Evolutionary conservation across 257 asterid species (phyloP).

Genomic region (Fraxinus anomala): DNA sequence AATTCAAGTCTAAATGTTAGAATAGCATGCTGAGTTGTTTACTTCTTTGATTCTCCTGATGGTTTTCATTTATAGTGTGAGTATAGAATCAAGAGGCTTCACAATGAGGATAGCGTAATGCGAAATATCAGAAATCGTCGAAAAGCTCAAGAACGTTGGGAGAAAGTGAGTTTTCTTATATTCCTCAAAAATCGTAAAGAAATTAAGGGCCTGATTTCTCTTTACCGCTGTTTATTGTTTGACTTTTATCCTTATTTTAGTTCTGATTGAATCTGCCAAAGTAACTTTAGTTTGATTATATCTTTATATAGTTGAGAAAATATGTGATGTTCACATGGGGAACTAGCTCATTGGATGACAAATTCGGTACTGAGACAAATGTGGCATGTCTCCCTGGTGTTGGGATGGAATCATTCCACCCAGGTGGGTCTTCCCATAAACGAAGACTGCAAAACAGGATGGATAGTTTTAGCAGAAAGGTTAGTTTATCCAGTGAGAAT

Average conservation of each 20-base stretch:
- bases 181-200: background rate
- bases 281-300: constrained; percentile 29
- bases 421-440: constrained; percentile 45
- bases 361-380: constrained; percentile 37
- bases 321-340: constrained; percentile 88
- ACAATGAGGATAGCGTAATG: constrained; percentile 74
- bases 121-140: constrained; percentile 63
- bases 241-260: constrained; percentile 18
- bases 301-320: constrained; percentile 64
- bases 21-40: constrained; percentile 8
- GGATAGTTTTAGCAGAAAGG: constrained; percentile 52
- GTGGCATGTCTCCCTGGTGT: constrained; percentile 54
- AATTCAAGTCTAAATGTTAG: background rate
- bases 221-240: background rate
- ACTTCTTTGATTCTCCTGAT: constrained; percentile 20
- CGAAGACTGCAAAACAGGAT: constrained; percentile 39
- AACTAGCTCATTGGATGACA: constrained; percentile 56
- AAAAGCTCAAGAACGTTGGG: constrained; percentile 86
- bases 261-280: constrained; percentile 18
- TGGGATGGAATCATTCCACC: constrained; percentile 46
- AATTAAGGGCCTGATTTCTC: background rate
- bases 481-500: constrained; percentile 48
- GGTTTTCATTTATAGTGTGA: constrained; percentile 62
- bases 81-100: constrained; percentile 76
- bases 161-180: constrained; percentile 58